Base-by-base conservation (phyloP, 2,329 filamentous ascomycete genomes). In the Ophiostoma ulmi region DNA sequence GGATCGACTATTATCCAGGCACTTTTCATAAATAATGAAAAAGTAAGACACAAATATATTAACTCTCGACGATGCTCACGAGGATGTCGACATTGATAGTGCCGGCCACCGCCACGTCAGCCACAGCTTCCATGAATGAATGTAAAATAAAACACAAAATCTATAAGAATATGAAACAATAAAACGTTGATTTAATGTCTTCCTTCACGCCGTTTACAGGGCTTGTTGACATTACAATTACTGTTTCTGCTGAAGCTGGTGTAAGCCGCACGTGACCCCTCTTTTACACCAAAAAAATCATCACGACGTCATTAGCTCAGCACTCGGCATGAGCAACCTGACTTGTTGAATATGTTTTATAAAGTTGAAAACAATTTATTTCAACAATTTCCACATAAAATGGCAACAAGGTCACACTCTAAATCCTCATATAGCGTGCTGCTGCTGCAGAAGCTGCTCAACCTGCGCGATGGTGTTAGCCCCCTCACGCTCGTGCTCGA, bases 401-500 rank as follows among this genome's bases (percentile, higher is more conserved):
- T 72, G 65, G 31, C 66, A 17, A 35, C 69, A 8, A 22, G 68
- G 14, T 55, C 74, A n/a, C 75, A 75, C 17, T 72, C 75, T 13
- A 72, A 69, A 20, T 74, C 76, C 20, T 74, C 76, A 7, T 76
- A 76, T 71, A 76, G 75, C 71, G 72, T 75, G 5, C 71, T 77
- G 52, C 72, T 77, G 36, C 71, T 77, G 38, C 76, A 77, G 70
- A 77, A 77, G 65, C 69, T 77, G 64, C 74, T 77, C 41, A 75
- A 68, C 61, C 72, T 76, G 41, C 72, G 75, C 39, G 73, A 75
- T 48, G 71, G 88, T 71, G 88, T 91, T 17, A 97, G 93, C 67
- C 94, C 94, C 2, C 88, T 98, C 76, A 97, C 94, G 0, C 83
- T 98, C 36, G 80, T 97, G 3, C 84, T 97, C 71, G 94, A 98